Evolutionary conservation across 2,329 filamentous ascomycete species (phyloP), one percentile per base, ranked within the genome.

Genomic region (Pestalotiopsis sp.): DNA sequence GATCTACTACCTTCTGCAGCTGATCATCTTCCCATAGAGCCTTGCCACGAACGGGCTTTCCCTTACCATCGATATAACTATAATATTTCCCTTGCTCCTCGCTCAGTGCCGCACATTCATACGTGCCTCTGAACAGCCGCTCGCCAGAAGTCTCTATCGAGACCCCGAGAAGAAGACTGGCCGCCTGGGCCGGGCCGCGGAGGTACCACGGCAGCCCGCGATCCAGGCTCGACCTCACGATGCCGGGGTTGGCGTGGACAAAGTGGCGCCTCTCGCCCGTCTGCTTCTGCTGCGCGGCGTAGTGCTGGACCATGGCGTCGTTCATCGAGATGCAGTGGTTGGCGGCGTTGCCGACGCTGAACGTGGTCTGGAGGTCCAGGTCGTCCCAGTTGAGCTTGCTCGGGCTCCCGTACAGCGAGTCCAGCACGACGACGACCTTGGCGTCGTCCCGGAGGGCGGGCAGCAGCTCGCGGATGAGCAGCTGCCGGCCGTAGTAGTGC

Each of bases 401-500:
- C 0, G 80, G 79, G 17, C 73, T 73, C 27, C 82, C 82, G 3
- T 60, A 38, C 3, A 45, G 39, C 0, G 75, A 70, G 36, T 80
- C 79, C 0, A 82, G 73, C 1, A 85, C 80, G 4, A 81, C 77
- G 67, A 84, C 69, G 4, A 84, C 80, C 36, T 78, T 81, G 5
- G 80, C 76, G n/a, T 79, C 75, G 0, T 74, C 71, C 39, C 73
- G 77, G n/a, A 84, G 71, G 0, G 75, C 72, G 0, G 83, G 82
- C 0, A 80, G 69, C 4, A 86, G 75, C 49, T 82, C 80, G 14
- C 76, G 73, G 25, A 84, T 79, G 14, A 85, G 80, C 0, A 83
- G 78, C 70, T 84, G 82, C 13, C 78, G 80, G 17, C 82, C 80
- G 68, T 85, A 85, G 70, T 82, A 84, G 67, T 84, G 82, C n/a